Evolutionary conservation across 768 basidiomycete genomes (phyloP).

Genomic region (Tulasnella sp.): DNA sequence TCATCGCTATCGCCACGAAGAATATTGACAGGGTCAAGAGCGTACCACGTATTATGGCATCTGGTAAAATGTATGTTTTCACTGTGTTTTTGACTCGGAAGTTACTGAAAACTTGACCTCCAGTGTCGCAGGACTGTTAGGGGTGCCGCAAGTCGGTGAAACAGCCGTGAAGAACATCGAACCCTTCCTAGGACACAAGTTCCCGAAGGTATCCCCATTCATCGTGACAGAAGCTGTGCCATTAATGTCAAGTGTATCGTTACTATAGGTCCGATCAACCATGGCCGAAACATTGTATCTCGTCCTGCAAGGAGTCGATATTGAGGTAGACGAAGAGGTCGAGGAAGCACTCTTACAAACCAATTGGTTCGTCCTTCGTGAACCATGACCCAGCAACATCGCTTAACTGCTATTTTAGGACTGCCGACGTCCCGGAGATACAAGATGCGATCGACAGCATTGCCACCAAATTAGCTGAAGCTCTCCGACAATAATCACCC

Average conservation of each 20-base stretch:
- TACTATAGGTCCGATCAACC: conserved; percentile 56
- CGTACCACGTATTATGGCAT: conserved; percentile 63
- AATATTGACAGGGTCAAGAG: conserved; percentile 65
- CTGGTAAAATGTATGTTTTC: conserved; percentile 66
- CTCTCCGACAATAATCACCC: not conserved
- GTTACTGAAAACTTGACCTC: not conserved
- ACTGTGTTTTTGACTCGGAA: conserved; percentile 10
- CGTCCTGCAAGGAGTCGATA: conserved; percentile 54
- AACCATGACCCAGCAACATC: not conserved
- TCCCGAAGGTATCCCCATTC: conserved; percentile 73
- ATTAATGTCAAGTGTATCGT: not conserved
- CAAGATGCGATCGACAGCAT: conserved; percentile 1
- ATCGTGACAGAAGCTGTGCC: conserved; percentile 21
- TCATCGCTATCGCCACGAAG: conserved; percentile 46
- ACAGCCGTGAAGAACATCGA: conserved; percentile 33
- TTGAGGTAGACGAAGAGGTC: conserved; percentile 44
- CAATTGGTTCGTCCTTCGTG: conserved; percentile 46
- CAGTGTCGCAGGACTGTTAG: conserved; percentile 57
- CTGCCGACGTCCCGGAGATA: not conserved
- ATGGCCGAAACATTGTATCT: conserved; percentile 78
- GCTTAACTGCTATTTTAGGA: not conserved
- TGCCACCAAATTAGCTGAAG: not conserved
- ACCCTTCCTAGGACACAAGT: conserved; percentile 62
- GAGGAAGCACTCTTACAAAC: conserved; percentile 63
- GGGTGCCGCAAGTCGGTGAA: conserved; percentile 38